Evolutionary conservation across 2,329 filamentous ascomycete species (phyloP), one percentile per base, ranked within the genome.

Genomic region (Teratosphaeria zuluensis): DNA sequence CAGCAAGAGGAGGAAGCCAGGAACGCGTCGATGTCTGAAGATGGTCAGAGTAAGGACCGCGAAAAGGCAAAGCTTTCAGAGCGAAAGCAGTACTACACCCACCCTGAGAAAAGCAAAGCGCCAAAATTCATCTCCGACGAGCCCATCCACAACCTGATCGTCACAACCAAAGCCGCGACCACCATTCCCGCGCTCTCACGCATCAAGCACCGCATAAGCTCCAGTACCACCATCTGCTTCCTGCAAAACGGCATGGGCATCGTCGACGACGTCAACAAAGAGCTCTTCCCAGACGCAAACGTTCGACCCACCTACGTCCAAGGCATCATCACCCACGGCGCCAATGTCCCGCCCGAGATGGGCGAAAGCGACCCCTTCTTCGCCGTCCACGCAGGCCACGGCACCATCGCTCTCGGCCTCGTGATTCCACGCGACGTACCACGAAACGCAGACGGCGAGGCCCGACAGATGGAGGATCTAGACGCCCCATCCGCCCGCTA

Each of bases 221-320:
- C 81, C 2, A 76, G 84, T 31, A 90, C 87, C 1, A 88, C 89
- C 0, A 81, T 96, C 7, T 84, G 88, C 60, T 81, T 95, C 58
- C 72, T 95, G 58, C 87, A 90, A 58, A 89, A 92, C 62, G 90
- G 92, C 0, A 83, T 97, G 73, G 92, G 94, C 0, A 77, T 90
- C 1, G 78, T 90, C n/a, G 91, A 97, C 54, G 81, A 85, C 54
- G 80, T 96, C 48, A 90, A 90, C 66, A 74, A 80, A 35, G 73
- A 80, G 11, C 72, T 95, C 31, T 96, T 96, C 65, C 80, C 83
- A 0, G 81, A 92, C 61, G 78, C 82, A 0, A 70, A 74, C 0
- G 77, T 75, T 0, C 81, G 88, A 30, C 94, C 94, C 1, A 84
- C 83, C 58, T 96, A 95, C 66, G 79, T 96, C 59, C 73, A 91